Base-by-base conservation (phyloP, 1,284 basidiomycete species). In the Ganoderma lucidum region DNA sequence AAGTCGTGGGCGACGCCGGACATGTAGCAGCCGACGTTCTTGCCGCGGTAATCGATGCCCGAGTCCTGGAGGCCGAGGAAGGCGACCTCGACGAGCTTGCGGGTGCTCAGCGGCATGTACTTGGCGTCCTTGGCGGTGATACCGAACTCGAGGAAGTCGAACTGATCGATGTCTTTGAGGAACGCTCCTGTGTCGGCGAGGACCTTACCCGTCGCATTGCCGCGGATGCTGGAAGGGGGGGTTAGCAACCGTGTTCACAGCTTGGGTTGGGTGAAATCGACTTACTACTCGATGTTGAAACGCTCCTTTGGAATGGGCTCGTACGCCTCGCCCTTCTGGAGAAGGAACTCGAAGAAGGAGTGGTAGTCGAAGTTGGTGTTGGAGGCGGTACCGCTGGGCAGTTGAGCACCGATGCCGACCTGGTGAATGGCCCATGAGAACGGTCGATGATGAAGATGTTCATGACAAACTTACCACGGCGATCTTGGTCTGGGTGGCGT, bases 61-160 rank as follows among this genome's bases (percentile, higher is more conserved):
- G 83, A 81, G 68, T 85, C 83, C 12, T 78, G 73, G 6, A 85
- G 76, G 8, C 81, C 80, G 1, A 83, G 76, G 68, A 85, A 71
- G 0, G 78, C 75, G 6, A 76, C 72, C 68, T 85, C 83, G 23
- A 84, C 73, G 6, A 84, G 78, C 65, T 81, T 80, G 14, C 83
- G 76, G 8, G 80, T 81, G 19, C 78, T 77, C 15, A 80, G 69
- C 4, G 81, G 71, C 80, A 85, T 82, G 23, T 73, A 61, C 14
- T 72, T 72, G 0, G 82, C 82, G 71, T 85, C 84, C 62, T 77
- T 80, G 15, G 75, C 71, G 9, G 80, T 77, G 39, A 84, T 78
- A 1, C 83, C 83, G 53, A 85, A 83, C 66, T 83, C 81, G 17
- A 83, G 66, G 65, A 80, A 71, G 70, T 85, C 83, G 69, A 85